Evolutionary conservation across 2,329 filamentous ascomycete species (phyloP).

Genomic region (Neonectria sp.): DNA sequence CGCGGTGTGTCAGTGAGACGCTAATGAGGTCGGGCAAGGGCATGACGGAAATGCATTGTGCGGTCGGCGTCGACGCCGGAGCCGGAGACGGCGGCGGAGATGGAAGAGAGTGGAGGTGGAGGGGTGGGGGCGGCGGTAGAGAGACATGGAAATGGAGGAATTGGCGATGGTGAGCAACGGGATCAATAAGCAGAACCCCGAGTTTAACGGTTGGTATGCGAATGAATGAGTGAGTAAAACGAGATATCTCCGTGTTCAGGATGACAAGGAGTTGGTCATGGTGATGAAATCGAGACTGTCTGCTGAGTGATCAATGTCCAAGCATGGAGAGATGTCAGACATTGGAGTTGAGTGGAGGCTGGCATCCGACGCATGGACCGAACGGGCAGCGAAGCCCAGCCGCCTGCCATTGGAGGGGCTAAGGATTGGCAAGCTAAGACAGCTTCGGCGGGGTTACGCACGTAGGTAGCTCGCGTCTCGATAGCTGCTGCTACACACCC

Average conservation of each 20-base stretch:
- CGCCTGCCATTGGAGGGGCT: slow-evolving; percentile 1
- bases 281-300: slow-evolving; percentile 3
- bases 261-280: slow-evolving; percentile 23
- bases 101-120: slow-evolving; percentile 1
- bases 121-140: neutral
- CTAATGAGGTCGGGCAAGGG: neutral
- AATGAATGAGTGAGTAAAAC: neutral
- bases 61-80: slow-evolving; percentile 13
- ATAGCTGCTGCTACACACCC: neutral
- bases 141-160: neutral
- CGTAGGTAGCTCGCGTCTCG: neutral
- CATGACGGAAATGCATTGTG: slow-evolving; percentile 14
- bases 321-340: neutral
- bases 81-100: slow-evolving; percentile 4
- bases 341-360: too few relatives aligned
- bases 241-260: neutral
- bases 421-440: neutral
- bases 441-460: slow-evolving; percentile 11
- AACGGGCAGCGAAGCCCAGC: neutral
- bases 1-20: slow-evolving; percentile 24
- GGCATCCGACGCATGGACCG: neutral
- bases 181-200: neutral
- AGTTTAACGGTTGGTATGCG: neutral
- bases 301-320: slow-evolving; percentile 27
- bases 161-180: neutral